phyloP scores from a whole-genome alignment of 176 grass and related monocot genomes.

The Avena sativa region DNA sequence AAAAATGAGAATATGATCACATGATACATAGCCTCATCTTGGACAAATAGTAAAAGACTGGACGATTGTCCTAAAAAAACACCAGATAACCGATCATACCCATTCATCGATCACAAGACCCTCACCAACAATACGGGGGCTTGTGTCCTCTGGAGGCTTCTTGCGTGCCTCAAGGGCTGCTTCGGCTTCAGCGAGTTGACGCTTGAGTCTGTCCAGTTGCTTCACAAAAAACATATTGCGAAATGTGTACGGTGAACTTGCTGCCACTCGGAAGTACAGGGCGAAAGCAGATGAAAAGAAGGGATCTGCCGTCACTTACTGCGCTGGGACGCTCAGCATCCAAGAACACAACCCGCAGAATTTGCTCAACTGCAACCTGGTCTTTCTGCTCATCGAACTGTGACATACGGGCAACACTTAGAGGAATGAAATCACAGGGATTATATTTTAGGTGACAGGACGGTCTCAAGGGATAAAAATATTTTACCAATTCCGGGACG shows the following conservation, averaged over 20 bases:
- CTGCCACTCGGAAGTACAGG: background rate
- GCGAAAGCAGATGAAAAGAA: background rate
- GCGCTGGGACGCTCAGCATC: constrained; percentile 72
- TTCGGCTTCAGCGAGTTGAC: constrained; percentile 92
- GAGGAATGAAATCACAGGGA: background rate
- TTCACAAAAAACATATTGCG: constrained; percentile 40
- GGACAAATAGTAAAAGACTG: constrained; percentile 42
- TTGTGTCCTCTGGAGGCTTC: constrained; percentile 82
- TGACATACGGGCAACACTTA: constrained; percentile 11
- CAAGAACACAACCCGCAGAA: constrained; percentile 89
- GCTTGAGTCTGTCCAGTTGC: constrained; percentile 97
- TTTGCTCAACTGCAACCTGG: constrained; percentile 81
- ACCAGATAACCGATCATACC: constrained; percentile 59
- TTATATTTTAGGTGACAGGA: background rate
- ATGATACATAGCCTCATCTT: background rate
- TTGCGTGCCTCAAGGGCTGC: constrained; percentile 88
- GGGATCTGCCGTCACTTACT: constrained; percentile 45
- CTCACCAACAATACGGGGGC: constrained; percentile 77
- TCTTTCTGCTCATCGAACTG: constrained; percentile 99
- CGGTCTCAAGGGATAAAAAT: background rate
- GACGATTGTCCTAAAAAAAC: constrained; percentile 20
- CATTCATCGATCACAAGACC: constrained; percentile 99
- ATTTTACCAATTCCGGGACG: constrained; percentile 83
- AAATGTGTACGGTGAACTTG: constrained; percentile 9
- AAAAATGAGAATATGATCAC: constrained; percentile 13